Percentiles rank a stretch among this genome's conserved stretches.
Conservation (phyloP, 2,329 filamentous ascomycete species). For the Arachnopeziza araneosa region DNA sequence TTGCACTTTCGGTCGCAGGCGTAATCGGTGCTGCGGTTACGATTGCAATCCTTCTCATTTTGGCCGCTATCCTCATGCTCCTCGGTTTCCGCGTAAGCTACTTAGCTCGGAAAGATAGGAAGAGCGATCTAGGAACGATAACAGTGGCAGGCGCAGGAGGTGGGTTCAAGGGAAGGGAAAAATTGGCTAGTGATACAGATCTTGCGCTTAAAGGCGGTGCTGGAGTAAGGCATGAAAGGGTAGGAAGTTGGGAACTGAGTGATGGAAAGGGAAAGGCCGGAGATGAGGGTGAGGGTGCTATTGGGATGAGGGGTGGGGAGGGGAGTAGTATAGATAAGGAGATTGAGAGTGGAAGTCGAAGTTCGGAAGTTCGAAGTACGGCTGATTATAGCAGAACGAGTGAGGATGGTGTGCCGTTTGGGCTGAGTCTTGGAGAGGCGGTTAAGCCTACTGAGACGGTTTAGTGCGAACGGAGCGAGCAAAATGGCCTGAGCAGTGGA, state of each 20-base stretch:
- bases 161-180: conserved; percentile 31
- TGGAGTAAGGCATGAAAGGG: conserved; percentile 26
- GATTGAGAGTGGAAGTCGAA: conserved; percentile 9
- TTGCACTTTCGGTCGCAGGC: conserved; percentile 21
- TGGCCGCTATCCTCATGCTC: conserved; percentile 10
- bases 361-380: conserved; percentile 10
- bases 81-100: conserved; percentile 22
- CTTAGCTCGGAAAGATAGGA: conserved; percentile 6
- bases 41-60: conserved; percentile 15
- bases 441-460: conserved; percentile 26
- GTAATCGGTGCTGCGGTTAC: conserved; percentile 28
- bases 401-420: conserved; percentile 21
- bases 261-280: conserved; percentile 9
- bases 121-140: background rate
- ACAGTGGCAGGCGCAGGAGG: conserved; percentile 10
- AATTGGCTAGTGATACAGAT: conserved; percentile 27
- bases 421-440: conserved; percentile 26
- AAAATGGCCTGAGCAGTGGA: too few relatives aligned
- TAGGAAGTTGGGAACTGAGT: conserved; percentile 31
- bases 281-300: too few relatives aligned
- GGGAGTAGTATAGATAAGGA: conserved; percentile 20
- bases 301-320: background rate
- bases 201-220: conserved; percentile 19
- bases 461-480: too few relatives aligned
- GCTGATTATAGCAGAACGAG: conserved; percentile 22